A percentile compares a stretch with the other conserved stretches of the same genome.
Conservation (phyloP, 2,329 filamentous ascomycete genomes). For the Raffaelea arxii region DNA sequence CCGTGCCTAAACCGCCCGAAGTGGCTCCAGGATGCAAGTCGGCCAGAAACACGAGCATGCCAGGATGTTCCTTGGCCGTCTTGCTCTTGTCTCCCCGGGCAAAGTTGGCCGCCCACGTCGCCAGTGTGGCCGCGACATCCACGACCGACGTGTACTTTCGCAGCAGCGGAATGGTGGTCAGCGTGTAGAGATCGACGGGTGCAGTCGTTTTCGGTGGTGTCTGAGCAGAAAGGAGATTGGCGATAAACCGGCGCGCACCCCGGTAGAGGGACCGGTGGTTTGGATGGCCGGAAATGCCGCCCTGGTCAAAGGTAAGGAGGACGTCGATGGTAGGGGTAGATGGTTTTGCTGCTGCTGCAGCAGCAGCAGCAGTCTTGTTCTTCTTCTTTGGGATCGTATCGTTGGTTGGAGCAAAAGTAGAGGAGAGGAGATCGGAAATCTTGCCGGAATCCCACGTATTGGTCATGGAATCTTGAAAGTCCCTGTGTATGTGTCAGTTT, state of each 20-base stretch:
- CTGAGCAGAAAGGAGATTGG: slow-evolving; percentile 52
- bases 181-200: slow-evolving; percentile 77
- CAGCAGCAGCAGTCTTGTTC: slow-evolving; percentile 16
- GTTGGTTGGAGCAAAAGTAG: slow-evolving; percentile 63
- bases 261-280: slow-evolving; percentile 88
- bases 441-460: slow-evolving; percentile 62
- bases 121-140: slow-evolving; percentile 64
- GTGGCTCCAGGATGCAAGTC: slow-evolving; percentile 43
- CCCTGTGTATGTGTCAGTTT: slow-evolving; percentile 26
- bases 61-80: slow-evolving; percentile 37
- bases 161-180: slow-evolving; percentile 59
- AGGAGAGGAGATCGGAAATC: slow-evolving; percentile 60
- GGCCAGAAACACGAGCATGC: slow-evolving; percentile 55
- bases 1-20: slow-evolving; percentile 40
- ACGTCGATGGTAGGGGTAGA: slow-evolving; percentile 58
- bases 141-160: slow-evolving; percentile 77
- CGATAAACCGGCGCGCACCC: slow-evolving; percentile 67
- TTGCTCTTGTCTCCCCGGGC: slow-evolving; percentile 5
- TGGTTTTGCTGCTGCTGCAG: slow-evolving; percentile 14
- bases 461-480: slow-evolving; percentile 88
- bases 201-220: no score
- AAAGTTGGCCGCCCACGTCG: slow-evolving; percentile 37
- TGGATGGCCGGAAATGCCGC: slow-evolving; percentile 76
- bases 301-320: slow-evolving; percentile 80
- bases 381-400: slow-evolving; percentile 17